These are phyloP conservation scores for Lipomyces sp. DNA, from an alignment of 805 yeast species.

Conservation along the genomic window DNA sequence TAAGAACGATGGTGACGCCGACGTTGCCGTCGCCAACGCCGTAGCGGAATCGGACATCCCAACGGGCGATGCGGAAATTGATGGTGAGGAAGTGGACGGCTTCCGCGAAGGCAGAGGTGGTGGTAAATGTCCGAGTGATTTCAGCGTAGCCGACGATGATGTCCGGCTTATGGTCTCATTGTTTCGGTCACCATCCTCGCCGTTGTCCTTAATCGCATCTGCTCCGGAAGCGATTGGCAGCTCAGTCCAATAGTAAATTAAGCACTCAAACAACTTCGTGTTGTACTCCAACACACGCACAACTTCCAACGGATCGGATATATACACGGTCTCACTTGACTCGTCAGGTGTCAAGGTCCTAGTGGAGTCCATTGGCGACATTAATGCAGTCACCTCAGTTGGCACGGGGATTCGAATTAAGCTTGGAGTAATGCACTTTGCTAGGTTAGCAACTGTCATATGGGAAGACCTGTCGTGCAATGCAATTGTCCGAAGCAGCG, in stretches of 20 bases:
- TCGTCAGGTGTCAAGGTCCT: neutral
- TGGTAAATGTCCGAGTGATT: constrained; percentile 27
- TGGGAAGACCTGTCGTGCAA: constrained; percentile 21
- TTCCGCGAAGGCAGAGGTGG: constrained; percentile 35
- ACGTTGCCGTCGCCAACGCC: neutral
- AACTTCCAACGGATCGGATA: constrained; percentile 33
- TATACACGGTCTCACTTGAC: constrained; percentile 9
- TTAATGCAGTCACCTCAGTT: constrained; percentile 5
- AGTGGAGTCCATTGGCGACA: neutral
- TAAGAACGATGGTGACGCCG: neutral
- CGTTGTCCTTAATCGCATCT: neutral
- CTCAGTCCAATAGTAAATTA: constrained; percentile 34
- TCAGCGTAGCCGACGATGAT: constrained; percentile 19
- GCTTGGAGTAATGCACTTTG: constrained; percentile 33
- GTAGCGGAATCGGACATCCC: constrained; percentile 1
- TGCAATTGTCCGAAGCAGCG: constrained; percentile 33
- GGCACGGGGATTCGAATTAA: constrained; percentile 29
- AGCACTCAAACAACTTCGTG: constrained; percentile 32
- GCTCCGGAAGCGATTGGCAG: constrained; percentile 17
- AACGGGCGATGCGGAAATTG: constrained; percentile 3
- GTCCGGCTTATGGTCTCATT: neutral
- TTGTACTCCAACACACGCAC: constrained; percentile 26
- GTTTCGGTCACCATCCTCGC: constrained; percentile 13
- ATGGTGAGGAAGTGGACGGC: constrained; percentile 9
- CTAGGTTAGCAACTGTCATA: constrained; percentile 30